Evolutionary conservation across 129 eudicot genomes (phyloP), one percentile per base, ranked within the genome.

Genomic region (Flaveria ramosissima): DNA sequence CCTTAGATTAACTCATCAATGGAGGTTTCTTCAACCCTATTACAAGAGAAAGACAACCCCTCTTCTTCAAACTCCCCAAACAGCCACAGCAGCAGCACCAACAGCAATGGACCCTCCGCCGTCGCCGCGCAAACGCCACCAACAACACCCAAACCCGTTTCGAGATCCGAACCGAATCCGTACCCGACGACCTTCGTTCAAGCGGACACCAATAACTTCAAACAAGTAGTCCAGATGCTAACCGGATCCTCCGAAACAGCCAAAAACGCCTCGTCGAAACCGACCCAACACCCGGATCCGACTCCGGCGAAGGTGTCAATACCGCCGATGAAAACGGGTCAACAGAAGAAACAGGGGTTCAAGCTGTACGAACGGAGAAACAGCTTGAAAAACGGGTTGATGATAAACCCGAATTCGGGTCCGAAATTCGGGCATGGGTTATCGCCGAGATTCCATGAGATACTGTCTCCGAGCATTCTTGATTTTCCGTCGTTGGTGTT

Each of bases 291-390:
- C 23, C 46, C 77, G 15, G 79, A 74, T 56, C 81, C 78, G 43
- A 12, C 76, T 78, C 77, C 84, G 72, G 39, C 72, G 19, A 67
- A 81, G 62, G 70, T 21, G 56, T 77, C 82, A 12, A 87, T 87
- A 32, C 92, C 91, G 0, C 96, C 95, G 3, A 85, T 90, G 77
- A 88, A 87, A 70, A 88, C 88, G 3, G 79, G 83, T 3, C 96
- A 82, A 48, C 81, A 82, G 20, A 93, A 93, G 85, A 93, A 88
- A 73, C 96, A 81, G 36, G 87, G 92, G 4, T 86, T 85, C 64
- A 90, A 90, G 76, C 95, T 93, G 7, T 93, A 90, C 81, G 98
- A 93, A 68, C 81, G 98, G 20, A 74, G 96, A 24, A 93, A 86
- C 78, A 83, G 84, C 32, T 62, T 88, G 47, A 93, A 88, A 64